A percentile compares a stretch with the other conserved stretches of the same genome.
phyloP scores from a whole-genome alignment of 2,329 filamentous ascomycete species.

The Monosporascus cannonballus region DNA sequence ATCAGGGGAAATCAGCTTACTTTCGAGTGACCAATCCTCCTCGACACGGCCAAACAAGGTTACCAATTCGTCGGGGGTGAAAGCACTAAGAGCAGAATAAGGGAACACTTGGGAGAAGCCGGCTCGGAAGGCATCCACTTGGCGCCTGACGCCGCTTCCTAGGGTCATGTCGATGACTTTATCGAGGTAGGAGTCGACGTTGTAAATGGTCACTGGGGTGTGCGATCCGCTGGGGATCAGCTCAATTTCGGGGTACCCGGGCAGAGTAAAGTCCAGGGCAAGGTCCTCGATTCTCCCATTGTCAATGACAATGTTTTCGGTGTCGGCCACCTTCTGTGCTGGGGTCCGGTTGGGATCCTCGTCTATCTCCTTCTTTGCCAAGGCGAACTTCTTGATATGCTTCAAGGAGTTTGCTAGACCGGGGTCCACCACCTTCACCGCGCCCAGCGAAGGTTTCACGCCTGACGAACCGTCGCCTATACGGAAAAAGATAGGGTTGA shows the following conservation, averaged over 20 bases:
- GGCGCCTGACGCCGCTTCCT: slow-evolving; percentile 77
- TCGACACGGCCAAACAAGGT: slow-evolving; percentile 89
- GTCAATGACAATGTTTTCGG: slow-evolving; percentile 66
- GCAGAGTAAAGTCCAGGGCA: slow-evolving; percentile 88
- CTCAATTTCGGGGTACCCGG: slow-evolving; percentile 84
- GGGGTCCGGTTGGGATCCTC: slow-evolving; percentile 60
- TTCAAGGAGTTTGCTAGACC: slow-evolving; percentile 80
- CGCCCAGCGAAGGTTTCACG: slow-evolving; percentile 78
- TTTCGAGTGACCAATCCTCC: slow-evolving; percentile 97
- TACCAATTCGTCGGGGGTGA: slow-evolving; percentile 91
- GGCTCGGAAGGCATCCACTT: slow-evolving; percentile 83
- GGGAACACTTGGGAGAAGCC: slow-evolving; percentile 97
- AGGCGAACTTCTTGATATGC: slow-evolving; percentile 78
- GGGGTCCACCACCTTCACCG: slow-evolving; percentile 83
- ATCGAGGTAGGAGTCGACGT: slow-evolving; percentile 84
- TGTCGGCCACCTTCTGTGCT: slow-evolving; percentile 64
- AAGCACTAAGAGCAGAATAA: slow-evolving; percentile 84
- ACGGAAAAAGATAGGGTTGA: slow-evolving; percentile 97
- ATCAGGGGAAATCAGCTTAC: slow-evolving; percentile 46
- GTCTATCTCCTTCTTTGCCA: slow-evolving; percentile 76
- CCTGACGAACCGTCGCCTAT: slow-evolving; percentile 65
- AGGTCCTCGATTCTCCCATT: slow-evolving; percentile 78
- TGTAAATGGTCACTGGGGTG: slow-evolving; percentile 75
- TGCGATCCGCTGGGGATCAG: slow-evolving; percentile 70
- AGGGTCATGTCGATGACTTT: slow-evolving; percentile 88